Evolutionary conservation across 2,329 filamentous ascomycete species (phyloP), one percentile per base, ranked within the genome.

Genomic region (Colletotrichum gloeosporioides): DNA sequence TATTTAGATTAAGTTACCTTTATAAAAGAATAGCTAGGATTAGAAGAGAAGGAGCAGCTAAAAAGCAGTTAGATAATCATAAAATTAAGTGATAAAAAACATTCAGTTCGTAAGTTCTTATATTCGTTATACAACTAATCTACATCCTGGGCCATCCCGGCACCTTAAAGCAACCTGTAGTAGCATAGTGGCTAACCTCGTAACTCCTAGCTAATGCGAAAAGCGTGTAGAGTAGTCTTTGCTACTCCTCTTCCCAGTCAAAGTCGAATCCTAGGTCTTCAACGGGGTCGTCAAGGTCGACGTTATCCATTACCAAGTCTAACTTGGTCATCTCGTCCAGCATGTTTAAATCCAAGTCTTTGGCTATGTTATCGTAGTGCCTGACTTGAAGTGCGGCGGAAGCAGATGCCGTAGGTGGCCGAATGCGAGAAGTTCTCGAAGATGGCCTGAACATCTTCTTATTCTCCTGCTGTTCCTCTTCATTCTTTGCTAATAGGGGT

Each of bases 401-500:
- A 18, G 27, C 13, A 6, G 32, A 29, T 6, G n/a, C 64, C 10
- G 79, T 67, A 5, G 77, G 77, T 18, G 73, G 59, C 34, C 34
- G 57, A 22, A 61, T 15, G 59, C 76, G 9, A 78, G 79, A 4
- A 71, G 69, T 57, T 57, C 69, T 61, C 10, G 70, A 22, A 44
- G 64, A 55, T 25, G 64, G n/a, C 25, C 44, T 25, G 32, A 69
- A 78, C 77, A 73, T 81, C 55, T 81, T 82, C 15, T 78, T 44
- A 65, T 86, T 86, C 18, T 83, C 84, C 67, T 86, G 88, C 79
- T 92, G 91, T 7, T 81, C 75, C 3, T 80, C 81, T 70, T 89
- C 87, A 34, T 85, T 86, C 8, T 81, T 78, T 3, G 87, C 86
- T 8, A 90, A 78, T 7, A 93, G 83, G 4, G 89, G 90, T 61